Base-by-base conservation (phyloP, 2,329 filamentous ascomycete genomes). In the Claviceps humidiphila region DNA sequence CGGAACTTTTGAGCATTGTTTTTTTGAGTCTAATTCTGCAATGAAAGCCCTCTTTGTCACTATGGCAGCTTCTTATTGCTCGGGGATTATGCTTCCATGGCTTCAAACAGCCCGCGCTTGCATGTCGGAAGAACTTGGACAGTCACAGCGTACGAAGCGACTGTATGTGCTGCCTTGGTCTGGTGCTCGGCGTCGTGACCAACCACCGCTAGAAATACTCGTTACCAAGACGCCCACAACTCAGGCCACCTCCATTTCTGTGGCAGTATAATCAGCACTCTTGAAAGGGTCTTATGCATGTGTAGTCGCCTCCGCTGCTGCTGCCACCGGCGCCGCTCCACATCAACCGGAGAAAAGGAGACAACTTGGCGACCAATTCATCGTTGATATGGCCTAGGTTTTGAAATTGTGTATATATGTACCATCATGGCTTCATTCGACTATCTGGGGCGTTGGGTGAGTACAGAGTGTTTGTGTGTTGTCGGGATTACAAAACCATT, bases 31-130 rank as follows among this genome's bases (percentile, higher is more conserved):
- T 14, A 24, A 20, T 43, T 22, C 41, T 6, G 41, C 41, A 13
- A 43, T 14, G 20, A 22, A 43, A 22, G 20, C 24, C 42, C 81
- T 70, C 57, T 77, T 72, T 57, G 81, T 77, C 0, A 75, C 72
- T 0, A 57, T 80, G 0, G 66, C 67, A 0, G 34, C 44, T 30
- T 45, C 50, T n/a, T 42, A n/a, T 37, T 22, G n/a, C 14, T 3
- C 22, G 7, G 6, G 14, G 7, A 5, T 26, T 6, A 17, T 45
- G 16, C 24, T 22, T 43, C 5, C 20, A 20, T 43, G 41, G 16
- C 20, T 13, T 14, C 41, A 16, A 16, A 43, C 41, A 2, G 7
- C 3, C 41, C 20, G 20, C 22, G 20, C 11, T 43, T 3, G 20
- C 5, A 5, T 11, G 14, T 5, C 41, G 20, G 14, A 3, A 6